Evolutionary conservation across 2,329 filamentous ascomycete genomes (phyloP).

Genomic region (Fusarium pininemorale): DNA sequence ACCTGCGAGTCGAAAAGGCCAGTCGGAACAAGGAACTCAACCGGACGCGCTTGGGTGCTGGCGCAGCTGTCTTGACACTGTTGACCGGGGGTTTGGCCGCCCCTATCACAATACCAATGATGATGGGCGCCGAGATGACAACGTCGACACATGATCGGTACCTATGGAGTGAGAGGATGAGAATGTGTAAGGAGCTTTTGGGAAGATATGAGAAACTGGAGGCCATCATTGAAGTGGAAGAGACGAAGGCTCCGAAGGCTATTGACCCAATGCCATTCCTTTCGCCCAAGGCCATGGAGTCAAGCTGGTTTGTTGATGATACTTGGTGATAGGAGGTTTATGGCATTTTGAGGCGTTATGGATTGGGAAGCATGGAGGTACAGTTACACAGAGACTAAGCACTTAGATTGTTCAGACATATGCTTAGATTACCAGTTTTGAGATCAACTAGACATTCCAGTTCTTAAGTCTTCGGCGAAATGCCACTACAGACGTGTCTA

Average conservation of each 20-base stretch:
- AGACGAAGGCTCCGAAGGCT: neutral
- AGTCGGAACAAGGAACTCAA: neutral
- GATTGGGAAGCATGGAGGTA: neutral
- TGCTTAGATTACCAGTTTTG: neutral
- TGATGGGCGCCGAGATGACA: neutral
- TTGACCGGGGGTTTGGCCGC: neutral
- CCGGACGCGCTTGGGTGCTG: neutral
- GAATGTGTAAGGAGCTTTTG: neutral
- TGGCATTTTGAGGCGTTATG: neutral
- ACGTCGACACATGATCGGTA: neutral
- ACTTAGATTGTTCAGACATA: neutral
- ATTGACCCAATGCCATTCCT: neutral
- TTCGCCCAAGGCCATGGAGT: neutral
- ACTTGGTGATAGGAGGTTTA: neutral
- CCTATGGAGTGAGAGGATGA: neutral
- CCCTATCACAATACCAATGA: neutral
- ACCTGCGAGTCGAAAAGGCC: neutral
- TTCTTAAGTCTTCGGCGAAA: neutral
- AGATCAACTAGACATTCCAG: neutral
- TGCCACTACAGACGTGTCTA: fast-evolving
- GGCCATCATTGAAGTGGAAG: neutral
- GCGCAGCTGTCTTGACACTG: conserved; percentile 5
- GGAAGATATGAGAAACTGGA: neutral
- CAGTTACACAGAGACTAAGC: neutral
- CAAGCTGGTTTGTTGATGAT: conserved; percentile 13